Percentiles rank a stretch among this genome's conserved stretches.
These are phyloP conservation scores for Xylaria hypoxylon DNA, from an alignment of 2,329 filamentous ascomycete genomes.

Conservation along the genomic window DNA sequence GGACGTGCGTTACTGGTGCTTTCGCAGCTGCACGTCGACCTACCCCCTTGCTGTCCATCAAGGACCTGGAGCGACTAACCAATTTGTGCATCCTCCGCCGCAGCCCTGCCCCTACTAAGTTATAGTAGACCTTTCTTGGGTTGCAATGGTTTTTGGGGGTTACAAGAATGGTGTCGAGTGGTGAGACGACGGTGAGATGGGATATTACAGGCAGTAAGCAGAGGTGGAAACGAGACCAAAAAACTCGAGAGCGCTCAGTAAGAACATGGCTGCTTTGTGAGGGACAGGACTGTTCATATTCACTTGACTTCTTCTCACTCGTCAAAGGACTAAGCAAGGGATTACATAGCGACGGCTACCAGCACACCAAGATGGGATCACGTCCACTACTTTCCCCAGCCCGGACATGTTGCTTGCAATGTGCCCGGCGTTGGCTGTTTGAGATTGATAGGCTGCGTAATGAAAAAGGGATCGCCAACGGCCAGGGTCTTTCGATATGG, in stretches of 20 bases:
- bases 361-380: not conserved
- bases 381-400: conserved; percentile 3
- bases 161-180: conserved; percentile 23
- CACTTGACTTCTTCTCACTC: conserved; percentile 21
- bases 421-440: conserved; percentile 54
- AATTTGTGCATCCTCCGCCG: conserved; percentile 42
- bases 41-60: conserved; percentile 40
- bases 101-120: conserved; percentile 30
- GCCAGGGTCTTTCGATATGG: conserved; percentile 50
- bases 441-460: conserved; percentile 59
- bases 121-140: conserved; percentile 32
- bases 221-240: conserved; percentile 12
- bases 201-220: conserved; percentile 18
- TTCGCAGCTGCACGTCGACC: conserved; percentile 44
- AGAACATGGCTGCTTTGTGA: not conserved
- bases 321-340: not conserved
- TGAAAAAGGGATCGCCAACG: conserved; percentile 60
- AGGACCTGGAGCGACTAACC: conserved; percentile 44
- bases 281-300: conserved; percentile 22
- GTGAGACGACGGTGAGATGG: conserved; percentile 31
- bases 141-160: conserved; percentile 29
- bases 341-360: conserved; percentile 7
- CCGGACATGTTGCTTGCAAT: conserved; percentile 19
- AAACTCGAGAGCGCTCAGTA: not conserved
- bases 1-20: conserved; percentile 48